A percentile compares a stretch with the other conserved stretches of the same genome.
phyloP scores from a whole-genome alignment of 2,329 filamentous ascomycete species.

The Tolypocladium album region DNA sequence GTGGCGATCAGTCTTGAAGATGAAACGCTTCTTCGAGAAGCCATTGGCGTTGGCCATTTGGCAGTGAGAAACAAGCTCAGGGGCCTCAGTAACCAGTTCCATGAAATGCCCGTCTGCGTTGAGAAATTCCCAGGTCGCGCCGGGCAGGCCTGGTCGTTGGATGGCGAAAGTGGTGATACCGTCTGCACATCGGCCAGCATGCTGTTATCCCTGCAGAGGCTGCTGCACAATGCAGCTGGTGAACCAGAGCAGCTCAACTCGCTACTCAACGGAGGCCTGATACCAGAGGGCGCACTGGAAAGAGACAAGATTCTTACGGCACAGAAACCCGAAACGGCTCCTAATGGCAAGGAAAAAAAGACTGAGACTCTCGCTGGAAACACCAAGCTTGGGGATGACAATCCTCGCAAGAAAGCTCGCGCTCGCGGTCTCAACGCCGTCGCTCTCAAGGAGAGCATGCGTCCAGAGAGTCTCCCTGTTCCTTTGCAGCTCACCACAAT shows the following conservation, averaged over 20 bases:
- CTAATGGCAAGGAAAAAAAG: slow-evolving; percentile 5
- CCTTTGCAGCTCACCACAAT: slow-evolving; percentile 51
- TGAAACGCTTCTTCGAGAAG: slow-evolving; percentile 45
- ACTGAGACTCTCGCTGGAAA: slow-evolving; percentile 27
- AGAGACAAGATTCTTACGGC: slow-evolving; percentile 18
- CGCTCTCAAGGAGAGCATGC: slow-evolving; percentile 9
- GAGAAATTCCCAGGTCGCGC: slow-evolving; percentile 52
- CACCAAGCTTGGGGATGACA: slow-evolving; percentile 29
- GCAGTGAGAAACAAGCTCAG: slow-evolving; percentile 54
- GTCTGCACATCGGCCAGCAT: slow-evolving; percentile 40
- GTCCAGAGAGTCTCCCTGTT: slow-evolving; percentile 18
- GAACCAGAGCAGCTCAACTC: slow-evolving; percentile 32
- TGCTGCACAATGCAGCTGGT: slow-evolving; percentile 33
- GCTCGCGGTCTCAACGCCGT: slow-evolving; percentile 15
- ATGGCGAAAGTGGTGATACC: slow-evolving; percentile 35
- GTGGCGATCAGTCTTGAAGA: slow-evolving; percentile 53
- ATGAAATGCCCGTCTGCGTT: slow-evolving; percentile 71
- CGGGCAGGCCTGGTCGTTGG: slow-evolving; percentile 58
- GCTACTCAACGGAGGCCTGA: slow-evolving; percentile 34
- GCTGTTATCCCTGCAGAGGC: slow-evolving; percentile 40
- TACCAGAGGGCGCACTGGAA: slow-evolving; percentile 27
- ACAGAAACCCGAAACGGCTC: slow-evolving; percentile 4
- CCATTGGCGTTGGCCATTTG: slow-evolving; percentile 52
- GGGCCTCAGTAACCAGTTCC: slow-evolving; percentile 53
- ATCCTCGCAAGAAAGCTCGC: slow-evolving; percentile 18